phyloP scores from a whole-genome alignment of 2,329 filamentous ascomycete species.

The Xenoacremonium recifei region DNA sequence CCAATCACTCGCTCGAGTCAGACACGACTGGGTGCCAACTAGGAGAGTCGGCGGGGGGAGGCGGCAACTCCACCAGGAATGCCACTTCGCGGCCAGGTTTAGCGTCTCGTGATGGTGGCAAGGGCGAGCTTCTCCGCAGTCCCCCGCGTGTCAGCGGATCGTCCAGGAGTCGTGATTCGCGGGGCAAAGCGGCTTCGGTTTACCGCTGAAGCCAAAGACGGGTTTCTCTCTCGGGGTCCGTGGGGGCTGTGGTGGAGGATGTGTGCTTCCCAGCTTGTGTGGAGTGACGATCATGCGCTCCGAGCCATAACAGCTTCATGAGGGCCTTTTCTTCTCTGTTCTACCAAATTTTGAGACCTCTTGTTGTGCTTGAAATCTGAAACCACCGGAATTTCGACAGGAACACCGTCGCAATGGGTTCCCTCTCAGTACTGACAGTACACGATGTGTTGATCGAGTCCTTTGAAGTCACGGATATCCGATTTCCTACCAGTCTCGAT shows the following conservation, averaged over 20 bases:
- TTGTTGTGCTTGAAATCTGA: too few species aligned
- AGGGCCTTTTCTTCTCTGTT: background rate
- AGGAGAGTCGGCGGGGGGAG: slow-evolving; percentile 7
- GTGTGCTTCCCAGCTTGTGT: background rate
- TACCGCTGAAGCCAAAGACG: background rate
- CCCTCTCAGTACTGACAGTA: slow-evolving; percentile 8
- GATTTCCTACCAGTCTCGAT: slow-evolving; percentile 88
- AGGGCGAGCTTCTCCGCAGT: slow-evolving; percentile 4
- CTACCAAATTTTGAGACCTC: too few species aligned
- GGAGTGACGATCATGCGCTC: background rate
- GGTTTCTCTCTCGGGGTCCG: background rate
- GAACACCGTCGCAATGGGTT: slow-evolving; percentile 4
- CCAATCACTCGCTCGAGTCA: background rate
- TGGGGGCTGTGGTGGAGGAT: background rate
- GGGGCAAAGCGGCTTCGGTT: slow-evolving; percentile 10
- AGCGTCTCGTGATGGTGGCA: background rate
- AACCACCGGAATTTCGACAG: too few species aligned
- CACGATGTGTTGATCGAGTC: slow-evolving; percentile 13
- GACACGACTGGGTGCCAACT: background rate
- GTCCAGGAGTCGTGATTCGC: slow-evolving; percentile 2
- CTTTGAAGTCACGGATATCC: slow-evolving; percentile 52
- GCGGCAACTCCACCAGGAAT: slow-evolving; percentile 14
- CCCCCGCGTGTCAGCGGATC: background rate
- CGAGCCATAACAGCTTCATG: slow-evolving; percentile 7
- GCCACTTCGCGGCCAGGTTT: background rate